Evolutionary conservation across 2,329 filamentous ascomycete species (phyloP), one percentile per base, ranked within the genome.

Genomic region (Phialophora chinensis): DNA sequence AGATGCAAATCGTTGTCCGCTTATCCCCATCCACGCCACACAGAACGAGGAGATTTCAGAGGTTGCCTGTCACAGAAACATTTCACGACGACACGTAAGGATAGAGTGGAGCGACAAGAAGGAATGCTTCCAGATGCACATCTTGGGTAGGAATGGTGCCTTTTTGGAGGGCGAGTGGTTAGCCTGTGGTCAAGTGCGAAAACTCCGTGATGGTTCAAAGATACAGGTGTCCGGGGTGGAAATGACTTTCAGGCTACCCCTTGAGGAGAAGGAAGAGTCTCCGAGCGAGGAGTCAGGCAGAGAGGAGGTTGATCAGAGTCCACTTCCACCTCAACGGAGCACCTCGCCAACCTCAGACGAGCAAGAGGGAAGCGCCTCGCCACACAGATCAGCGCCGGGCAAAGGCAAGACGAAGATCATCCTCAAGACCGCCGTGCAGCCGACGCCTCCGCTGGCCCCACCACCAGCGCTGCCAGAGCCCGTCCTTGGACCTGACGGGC

Each of bases 41-140:
- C 80, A 17, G 74, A 79, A 44, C 54, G 83, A 79, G 52, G 77
- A 72, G 63, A 78, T 82, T 2, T 68, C 67, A 29, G 72, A 74
- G 47, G 59, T 72, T 6, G 80, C 80, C 12, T 81, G 81, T 17
- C 85, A 87, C 69, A 85, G 84, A 68, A 83, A 83, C 52, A 89
- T 89, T 38, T 89, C 87, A 3, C 81, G 87, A 27, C 83, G 86
- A 71, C 87, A 90, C 73, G 82, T 87, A 60, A 84, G 83, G 66
- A 88, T 90, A 66, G 79, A 81, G 29, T 89, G 86, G 78, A 86
- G 87, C 65, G 85, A 85, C 68, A 81, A 86, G 50, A 79, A 81
- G 44, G 82, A 84, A 55, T 72, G 80, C 42, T 90, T 88, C 73
- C 83, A 87, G 71, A 81, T 89, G 77, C 79, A 84, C 62, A 84